Conservation (phyloP, 495 filamentous ascomycete genomes). For the Penicillium odoratum region DNA sequence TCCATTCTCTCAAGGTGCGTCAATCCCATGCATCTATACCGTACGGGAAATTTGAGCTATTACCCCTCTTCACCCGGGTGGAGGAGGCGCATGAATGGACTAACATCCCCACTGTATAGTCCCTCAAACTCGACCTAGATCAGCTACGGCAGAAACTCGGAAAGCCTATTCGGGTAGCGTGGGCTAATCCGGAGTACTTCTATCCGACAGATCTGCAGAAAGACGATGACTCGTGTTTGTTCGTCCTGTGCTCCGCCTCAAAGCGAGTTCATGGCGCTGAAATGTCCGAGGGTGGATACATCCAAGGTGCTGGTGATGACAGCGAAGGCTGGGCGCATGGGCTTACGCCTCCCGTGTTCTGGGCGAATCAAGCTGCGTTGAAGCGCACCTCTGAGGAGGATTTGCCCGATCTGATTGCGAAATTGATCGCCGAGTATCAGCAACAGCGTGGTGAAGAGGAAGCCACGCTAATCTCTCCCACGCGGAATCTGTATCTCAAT, state of each 20-base stretch:
- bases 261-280: conserved; percentile 64
- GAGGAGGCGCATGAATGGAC: conserved; percentile 3
- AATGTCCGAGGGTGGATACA: conserved; percentile 72
- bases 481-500: conserved; percentile 42
- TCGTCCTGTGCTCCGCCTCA: conserved; percentile 81
- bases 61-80: conserved; percentile 15
- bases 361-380: conserved; percentile 60
- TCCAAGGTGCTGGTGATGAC: conserved; percentile 94
- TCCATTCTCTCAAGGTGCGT: conserved; percentile 57
- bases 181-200: conserved; percentile 45
- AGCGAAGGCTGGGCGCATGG: conserved; percentile 85
- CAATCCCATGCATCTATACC: background rate
- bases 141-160: conserved; percentile 37
- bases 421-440: conserved; percentile 44
- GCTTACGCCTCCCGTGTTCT: conserved; percentile 75
- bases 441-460: conserved; percentile 22
- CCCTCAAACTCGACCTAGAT: conserved; percentile 51
- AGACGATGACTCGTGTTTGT: conserved; percentile 52
- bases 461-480: conserved; percentile 38
- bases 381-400: conserved; percentile 61
- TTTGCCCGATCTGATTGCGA: conserved; percentile 61
- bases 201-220: conserved; percentile 40
- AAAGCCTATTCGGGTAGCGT: conserved; percentile 42
- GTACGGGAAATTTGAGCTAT: background rate
- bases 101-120: conserved; percentile 27